phyloP scores from a whole-genome alignment of 1,284 basidiomycete species.

The Leccinum pallidistipes region DNA sequence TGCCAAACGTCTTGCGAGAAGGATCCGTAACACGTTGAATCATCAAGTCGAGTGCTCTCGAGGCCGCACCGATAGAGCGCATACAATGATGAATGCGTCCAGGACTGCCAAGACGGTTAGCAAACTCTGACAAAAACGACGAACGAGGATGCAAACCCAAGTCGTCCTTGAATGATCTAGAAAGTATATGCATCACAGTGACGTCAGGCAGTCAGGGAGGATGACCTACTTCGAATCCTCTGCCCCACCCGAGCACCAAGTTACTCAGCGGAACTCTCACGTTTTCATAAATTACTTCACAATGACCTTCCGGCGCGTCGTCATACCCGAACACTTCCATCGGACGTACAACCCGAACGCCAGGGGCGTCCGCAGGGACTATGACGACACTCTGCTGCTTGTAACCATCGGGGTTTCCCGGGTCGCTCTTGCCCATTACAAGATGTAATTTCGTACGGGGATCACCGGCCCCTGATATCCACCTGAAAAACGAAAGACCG shows the following conservation, averaged over 20 bases:
- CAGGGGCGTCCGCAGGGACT: conserved; percentile 84
- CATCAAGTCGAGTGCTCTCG: conserved; percentile 85
- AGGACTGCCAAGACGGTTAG: conserved; percentile 51
- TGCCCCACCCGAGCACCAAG: conserved; percentile 90
- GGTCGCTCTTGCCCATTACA: conserved; percentile 91
- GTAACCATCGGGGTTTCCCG: conserved; percentile 70
- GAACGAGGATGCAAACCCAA: conserved; percentile 61
- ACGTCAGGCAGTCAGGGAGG: not conserved
- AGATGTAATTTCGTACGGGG: conserved; percentile 89
- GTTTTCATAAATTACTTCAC: conserved; percentile 92
- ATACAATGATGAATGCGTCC: conserved; percentile 99
- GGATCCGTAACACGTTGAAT: conserved; percentile 92
- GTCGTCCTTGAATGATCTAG: conserved; percentile 94
- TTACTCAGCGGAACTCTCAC: conserved; percentile 86
- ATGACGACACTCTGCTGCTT: conserved; percentile 92
- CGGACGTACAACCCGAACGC: conserved; percentile 87
- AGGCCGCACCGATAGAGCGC: conserved; percentile 91
- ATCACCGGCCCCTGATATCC: conserved; percentile 97
- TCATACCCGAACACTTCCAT: conserved; percentile 95
- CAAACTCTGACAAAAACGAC: not conserved
- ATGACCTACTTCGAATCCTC: conserved; percentile 76
- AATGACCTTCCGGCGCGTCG: conserved; percentile 95
- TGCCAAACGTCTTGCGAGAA: conserved; percentile 90
- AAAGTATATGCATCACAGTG: not conserved
- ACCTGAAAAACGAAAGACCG: conserved; percentile 49